phyloP scores from a whole-genome alignment of 2,329 filamentous ascomycete species.

The Calonectria henricotiae region DNA sequence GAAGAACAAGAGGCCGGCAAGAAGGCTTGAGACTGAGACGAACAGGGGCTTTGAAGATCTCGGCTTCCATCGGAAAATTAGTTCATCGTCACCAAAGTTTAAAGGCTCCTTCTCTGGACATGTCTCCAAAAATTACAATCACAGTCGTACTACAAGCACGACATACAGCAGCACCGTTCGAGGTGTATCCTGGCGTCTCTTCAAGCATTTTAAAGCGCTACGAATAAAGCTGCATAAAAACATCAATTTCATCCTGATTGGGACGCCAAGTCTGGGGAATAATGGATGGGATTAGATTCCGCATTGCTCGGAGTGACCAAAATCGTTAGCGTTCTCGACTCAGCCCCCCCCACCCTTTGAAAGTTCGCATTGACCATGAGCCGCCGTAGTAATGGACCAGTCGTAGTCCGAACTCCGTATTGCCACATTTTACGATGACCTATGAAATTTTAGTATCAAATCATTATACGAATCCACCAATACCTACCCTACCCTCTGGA shows the following conservation, averaged over 20 bases:
- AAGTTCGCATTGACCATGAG: background rate
- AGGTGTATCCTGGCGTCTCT: too few species aligned
- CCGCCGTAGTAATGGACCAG: background rate
- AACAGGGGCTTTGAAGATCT: too few species aligned
- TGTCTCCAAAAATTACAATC: too few species aligned
- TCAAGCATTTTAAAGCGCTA: too few species aligned
- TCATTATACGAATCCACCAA: background rate
- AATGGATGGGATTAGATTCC: background rate
- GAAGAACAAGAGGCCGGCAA: constrained; percentile 29
- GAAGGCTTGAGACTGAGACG: background rate
- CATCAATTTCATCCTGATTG: too few species aligned
- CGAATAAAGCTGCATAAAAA: too few species aligned
- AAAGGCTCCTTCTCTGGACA: background rate
- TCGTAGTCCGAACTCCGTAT: constrained; percentile 1
- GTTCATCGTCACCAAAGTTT: background rate
- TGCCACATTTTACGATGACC: constrained; percentile 6
- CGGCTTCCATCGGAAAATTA: too few species aligned
- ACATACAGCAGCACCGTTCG: too few species aligned
- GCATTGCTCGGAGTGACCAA: background rate
- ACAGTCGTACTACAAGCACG: too few species aligned
- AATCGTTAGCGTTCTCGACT: background rate
- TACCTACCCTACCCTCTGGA: background rate
- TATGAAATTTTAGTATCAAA: background rate
- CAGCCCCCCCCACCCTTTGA: background rate
- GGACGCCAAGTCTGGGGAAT: too few species aligned